Base-by-base conservation (phyloP, 257 asterid genomes). In the Fraxinus quadrangulata region DNA sequence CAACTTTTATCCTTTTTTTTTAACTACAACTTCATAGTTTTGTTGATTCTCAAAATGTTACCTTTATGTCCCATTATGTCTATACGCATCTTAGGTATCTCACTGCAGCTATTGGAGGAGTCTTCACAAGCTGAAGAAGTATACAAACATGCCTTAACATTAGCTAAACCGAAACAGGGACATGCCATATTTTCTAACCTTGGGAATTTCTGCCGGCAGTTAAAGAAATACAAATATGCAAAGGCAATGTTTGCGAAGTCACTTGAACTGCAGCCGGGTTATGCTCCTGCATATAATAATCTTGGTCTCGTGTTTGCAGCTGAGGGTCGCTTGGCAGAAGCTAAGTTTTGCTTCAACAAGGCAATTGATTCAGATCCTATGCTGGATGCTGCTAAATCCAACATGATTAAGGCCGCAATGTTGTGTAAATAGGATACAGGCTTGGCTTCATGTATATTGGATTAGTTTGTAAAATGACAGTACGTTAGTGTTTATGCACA, bases 261-360 rank as follows among this genome's bases (percentile, higher is more conserved):
- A 74, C 97, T 95, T 63, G 92, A 93, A 69, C 87, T 93, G 87
- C 89, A 84, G 76, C 99, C 99, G n/a, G 98, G 99, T 39, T 95
- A 95, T 78, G 98, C 99, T 36, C 97, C 98, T 0, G 97, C 97
- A 17, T 96, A 93, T 74, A 93, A 96, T 87, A 93, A 96, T 86
- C 94, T 96, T 7, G 99, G 99, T 74, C 99, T 95, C 4, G 97
- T 93, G 42, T 93, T 89, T 78, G 94, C 93, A 71, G 97, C 94
- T 9, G 98, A 93, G 93, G 91, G 89, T 75, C 89, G 79, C 67
- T 90, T 90, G 82, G 97, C 88, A 74, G 91, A 96, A 83, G 98
- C 97, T 37, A 85, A 83, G 79, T 91, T 86, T 84, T 93, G 96
- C 89, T 96, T 96, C 84, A 84, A 86, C 83, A 93, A 90, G 89